Base-by-base conservation (phyloP, 495 filamentous ascomycete genomes). In the Penicillium fimorum region DNA sequence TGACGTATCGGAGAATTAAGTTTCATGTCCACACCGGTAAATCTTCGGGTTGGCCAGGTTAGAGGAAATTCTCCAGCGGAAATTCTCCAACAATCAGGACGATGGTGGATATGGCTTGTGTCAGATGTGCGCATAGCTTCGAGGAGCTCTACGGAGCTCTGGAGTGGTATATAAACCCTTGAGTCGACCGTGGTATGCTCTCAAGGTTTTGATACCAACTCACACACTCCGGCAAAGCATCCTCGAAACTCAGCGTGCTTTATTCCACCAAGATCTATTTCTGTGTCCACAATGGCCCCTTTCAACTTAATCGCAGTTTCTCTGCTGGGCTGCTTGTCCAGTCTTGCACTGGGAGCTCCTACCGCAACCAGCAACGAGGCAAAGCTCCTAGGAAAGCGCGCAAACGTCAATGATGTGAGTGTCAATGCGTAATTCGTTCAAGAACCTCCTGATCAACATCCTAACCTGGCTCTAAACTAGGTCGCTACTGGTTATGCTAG, bases 401-500 rank as follows among this genome's bases (percentile, higher is more conserved):
- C 69, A 37, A 55, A 55, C 10, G 40, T 63, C 40, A 56, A 60
- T 13, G 70, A 73, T 55, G 70, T 71, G 40, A 40, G 64, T 54
- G 33, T 43, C 22, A 15, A 43, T 41, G 43, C 17, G 1, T 29
- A 15, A 11, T 25, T 29, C n/a, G 45, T 41, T 15, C 32, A 40
- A 17, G 25, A 1, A 43, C 2, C 9, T 18, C 12, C 5, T 3
- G 10, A 18, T n/a, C 9, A 17, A 30, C 17, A 18, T 32, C 5
- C 25, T 42, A 20, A 43, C 25, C 3, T 12, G 17, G 6, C 15
- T n/a, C 5, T n/a, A 15, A 15, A 4, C 8, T 32, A 73, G 69
- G 57, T 53, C 17, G 70, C 70, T 5, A 65, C 65, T 24, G 72
- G 72, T 22, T 79, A 69, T 49, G 76, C 77, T 22, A 74, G 73